Evolutionary conservation across 176 grass and related monocot genomes (phyloP).

Genomic region (Poa pratensis): DNA sequence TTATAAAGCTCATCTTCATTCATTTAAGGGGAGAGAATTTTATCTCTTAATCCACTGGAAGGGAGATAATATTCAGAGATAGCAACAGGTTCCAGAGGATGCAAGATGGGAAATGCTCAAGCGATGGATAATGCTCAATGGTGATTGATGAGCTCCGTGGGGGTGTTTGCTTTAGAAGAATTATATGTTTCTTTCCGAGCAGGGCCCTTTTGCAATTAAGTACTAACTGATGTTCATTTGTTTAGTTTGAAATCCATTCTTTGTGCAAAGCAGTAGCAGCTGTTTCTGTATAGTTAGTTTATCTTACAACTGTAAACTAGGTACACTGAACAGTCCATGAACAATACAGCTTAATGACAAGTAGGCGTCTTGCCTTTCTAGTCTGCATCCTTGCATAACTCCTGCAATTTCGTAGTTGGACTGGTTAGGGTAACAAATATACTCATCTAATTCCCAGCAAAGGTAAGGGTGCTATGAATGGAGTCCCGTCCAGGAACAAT

Average conservation of each 20-base stretch:
- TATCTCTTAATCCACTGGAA: slow-evolving; percentile 69
- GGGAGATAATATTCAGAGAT: slow-evolving; percentile 82
- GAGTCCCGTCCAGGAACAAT: background rate
- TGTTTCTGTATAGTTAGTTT: slow-evolving; percentile 8
- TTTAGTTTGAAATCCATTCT: slow-evolving; percentile 9
- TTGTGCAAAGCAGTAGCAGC: background rate
- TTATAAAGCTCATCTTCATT: too few relatives aligned
- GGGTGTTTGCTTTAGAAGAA: background rate
- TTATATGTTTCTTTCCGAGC: background rate
- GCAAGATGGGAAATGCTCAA: slow-evolving; percentile 69
- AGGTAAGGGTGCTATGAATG: background rate
- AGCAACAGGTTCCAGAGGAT: slow-evolving; percentile 90
- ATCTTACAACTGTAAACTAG: background rate
- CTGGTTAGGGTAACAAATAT: background rate
- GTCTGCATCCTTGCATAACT: background rate
- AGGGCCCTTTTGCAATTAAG: background rate
- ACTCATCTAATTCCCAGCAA: background rate
- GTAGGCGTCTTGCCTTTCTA: background rate
- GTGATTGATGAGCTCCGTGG: slow-evolving; percentile 39
- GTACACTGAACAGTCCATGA: background rate
- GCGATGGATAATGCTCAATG: slow-evolving; percentile 69
- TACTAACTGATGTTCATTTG: slow-evolving; percentile 4
- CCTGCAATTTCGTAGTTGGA: background rate
- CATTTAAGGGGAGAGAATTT: too few relatives aligned
- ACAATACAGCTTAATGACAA: background rate